Evolutionary conservation across 208 protist genomes (phyloP), one percentile per base, ranked within the genome.

Genomic region (Trypanosoma cruzi): DNA sequence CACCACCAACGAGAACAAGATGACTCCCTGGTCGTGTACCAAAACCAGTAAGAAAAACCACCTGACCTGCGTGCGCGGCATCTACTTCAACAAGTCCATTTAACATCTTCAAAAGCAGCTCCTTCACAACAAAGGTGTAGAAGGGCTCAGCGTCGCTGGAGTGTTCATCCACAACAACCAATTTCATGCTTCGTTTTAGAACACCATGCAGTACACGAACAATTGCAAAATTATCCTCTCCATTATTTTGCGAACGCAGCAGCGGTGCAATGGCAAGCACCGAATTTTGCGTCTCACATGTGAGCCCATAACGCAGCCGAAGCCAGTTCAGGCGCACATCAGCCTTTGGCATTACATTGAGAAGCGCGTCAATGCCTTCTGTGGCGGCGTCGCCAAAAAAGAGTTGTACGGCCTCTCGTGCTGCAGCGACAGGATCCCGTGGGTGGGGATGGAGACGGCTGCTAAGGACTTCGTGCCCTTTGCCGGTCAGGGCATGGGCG

Each of bases 151-250:
- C 79, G 49, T 92, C 85, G 64, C 84, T 88, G 31, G 81, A 80
- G 65, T 83, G 81, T 59, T 94, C 85, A 64, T 91, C 85, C 44
- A 91, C 71, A 18, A 80, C 88, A 14, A 86, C 70, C 0, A 92
- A n/a, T 18, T 73, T 71, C 50, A 52, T 55, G 56, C 62, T 62
- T 42, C 60, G 44, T 16, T 62, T 59, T 24, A 95, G 73, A 42
- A 79, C 68, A 31, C 89, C 89, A 58, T 79, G 64, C 52, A 81
- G 52, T 7, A 95, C 84, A 56, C 86, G 85, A 52, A 89, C 78
- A 48, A 95, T 75, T 0, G 89, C 84, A 49, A 82, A 85, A 2
- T 86, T 71, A 14, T 80, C 36, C 44, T 55, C 55, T 14, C 61
- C 71, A 16, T 67, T 58, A 37, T 81, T 76, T 36, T 87, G 86